Base-by-base conservation (phyloP, 257 asterid genomes). In the Solanum clarkiae region DNA sequence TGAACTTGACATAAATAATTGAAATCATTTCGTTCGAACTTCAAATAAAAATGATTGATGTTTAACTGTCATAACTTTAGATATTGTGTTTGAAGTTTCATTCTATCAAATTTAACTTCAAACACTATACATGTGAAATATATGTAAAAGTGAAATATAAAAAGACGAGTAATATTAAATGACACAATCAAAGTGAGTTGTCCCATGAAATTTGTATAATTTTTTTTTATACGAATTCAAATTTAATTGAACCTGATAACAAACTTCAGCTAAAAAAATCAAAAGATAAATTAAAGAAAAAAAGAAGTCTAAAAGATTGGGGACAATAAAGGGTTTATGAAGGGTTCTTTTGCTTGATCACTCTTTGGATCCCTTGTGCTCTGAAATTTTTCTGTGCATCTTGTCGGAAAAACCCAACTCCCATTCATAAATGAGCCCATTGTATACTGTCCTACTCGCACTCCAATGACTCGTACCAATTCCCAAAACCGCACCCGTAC, bases 391-490 rank as follows among this genome's bases (percentile, higher is more conserved):
- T 80, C 88, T 80, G 86, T 84, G 53, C 86, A 12, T 29, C 55
- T 80, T 40, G 80, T 71, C 54, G 83, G 83, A 29, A 29, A 79
- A 53, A 29, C 45, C 63, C 65, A 79, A 79, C 45, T 29, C 49
- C 83, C 79, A 51, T 79, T 79, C 83, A 79, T 79, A 79, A 79
- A 79, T 79, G 65, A 15, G 15, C 49, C 65, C 83, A 79, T 53
- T 47, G 14, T 53, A 51, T 51, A 9, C 15, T n/a, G 24, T 57
- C 24, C 81, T 80, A 80, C 54, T 60, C 60, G 15, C 29, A 60
- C 70, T 85, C 88, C 85, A 79, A 93, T 94, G 97, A 84, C 95
- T 72, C 84, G 40, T 77, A 93, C 93, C 91, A 91, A 87, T 18
- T 86, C 94, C 71, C 89, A 89, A 20, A 65, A 90, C 86, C 96